Percentiles rank a stretch among this genome's conserved stretches.
These are phyloP conservation scores for Fusarium paranaense DNA, from an alignment of 2,329 filamentous ascomycete genomes.

Conservation along the genomic window DNA sequence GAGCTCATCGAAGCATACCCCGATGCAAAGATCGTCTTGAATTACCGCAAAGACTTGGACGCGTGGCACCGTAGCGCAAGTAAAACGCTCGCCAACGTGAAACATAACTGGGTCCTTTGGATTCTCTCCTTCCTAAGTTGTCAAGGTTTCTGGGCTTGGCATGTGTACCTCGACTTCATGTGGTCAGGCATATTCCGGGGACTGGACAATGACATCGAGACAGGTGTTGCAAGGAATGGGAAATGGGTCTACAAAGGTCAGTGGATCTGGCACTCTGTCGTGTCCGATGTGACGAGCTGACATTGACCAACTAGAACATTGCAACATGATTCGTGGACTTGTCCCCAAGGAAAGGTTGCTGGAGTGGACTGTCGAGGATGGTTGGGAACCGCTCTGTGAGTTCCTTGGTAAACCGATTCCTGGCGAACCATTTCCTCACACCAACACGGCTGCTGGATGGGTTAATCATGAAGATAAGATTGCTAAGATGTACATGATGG, in stretches of 20 bases:
- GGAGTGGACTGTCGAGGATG: background rate
- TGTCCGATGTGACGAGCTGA: background rate
- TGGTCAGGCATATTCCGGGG: background rate
- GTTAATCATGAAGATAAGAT: background rate
- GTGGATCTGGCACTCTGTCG: background rate
- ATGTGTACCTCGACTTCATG: background rate
- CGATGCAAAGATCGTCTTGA: background rate
- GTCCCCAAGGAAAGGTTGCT: background rate
- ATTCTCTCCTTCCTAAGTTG: background rate
- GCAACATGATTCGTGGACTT: background rate
- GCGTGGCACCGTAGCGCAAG: background rate
- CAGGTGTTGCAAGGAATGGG: background rate
- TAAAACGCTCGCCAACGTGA: background rate
- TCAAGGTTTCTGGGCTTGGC: background rate
- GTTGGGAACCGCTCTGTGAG: background rate
- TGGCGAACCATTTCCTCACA: background rate
- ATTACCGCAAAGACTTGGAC: background rate
- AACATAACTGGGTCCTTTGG: background rate
- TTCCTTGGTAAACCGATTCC: background rate
- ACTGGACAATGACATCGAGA: background rate
- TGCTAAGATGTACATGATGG: background rate
- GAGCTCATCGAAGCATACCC: background rate
- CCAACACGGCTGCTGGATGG: slow-evolving; percentile 2
- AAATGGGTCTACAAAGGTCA: background rate
- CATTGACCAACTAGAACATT: background rate